phyloP scores from a whole-genome alignment of 371 early-diverging fungal species.

The Coelomomyces lativittatus region DNA sequence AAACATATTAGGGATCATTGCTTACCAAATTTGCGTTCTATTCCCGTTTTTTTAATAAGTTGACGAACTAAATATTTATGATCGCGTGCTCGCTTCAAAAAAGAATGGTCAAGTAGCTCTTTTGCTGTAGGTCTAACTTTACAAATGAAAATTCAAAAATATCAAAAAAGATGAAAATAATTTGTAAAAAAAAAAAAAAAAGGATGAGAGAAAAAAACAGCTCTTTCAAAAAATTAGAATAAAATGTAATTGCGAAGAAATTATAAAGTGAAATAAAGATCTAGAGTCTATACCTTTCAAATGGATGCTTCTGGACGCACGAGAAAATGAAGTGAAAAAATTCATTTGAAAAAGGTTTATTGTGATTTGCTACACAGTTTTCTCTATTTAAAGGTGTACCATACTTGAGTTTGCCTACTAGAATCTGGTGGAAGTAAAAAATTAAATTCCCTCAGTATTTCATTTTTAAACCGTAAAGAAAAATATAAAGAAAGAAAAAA shows the following conservation, averaged over 20 bases:
- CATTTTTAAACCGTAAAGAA: slow-evolving; percentile 3
- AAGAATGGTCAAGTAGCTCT: slow-evolving; percentile 16
- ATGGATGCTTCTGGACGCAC: slow-evolving; percentile 11
- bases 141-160: not conserved
- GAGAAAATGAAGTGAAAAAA: slow-evolving; percentile 16
- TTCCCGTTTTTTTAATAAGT: not conserved
- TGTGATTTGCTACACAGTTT: not conserved
- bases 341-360: slow-evolving; percentile 2
- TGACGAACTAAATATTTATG: slow-evolving; percentile 7
- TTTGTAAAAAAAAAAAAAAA: not conserved
- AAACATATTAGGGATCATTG: too few relatives aligned
- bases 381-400: not conserved
- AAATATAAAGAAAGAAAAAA: not conserved
- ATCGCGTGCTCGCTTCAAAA: slow-evolving; percentile 14
- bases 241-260: too few relatives aligned
- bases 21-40: not conserved
- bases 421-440: slow-evolving; percentile 15
- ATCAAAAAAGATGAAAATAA: not conserved
- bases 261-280: not conserved
- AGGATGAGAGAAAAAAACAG: not conserved
- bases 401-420: slow-evolving; percentile 1
- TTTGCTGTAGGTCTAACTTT: slow-evolving; percentile 11
- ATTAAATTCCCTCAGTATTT: slow-evolving; percentile 19
- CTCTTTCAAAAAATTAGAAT: too few relatives aligned
- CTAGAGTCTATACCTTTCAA: slow-evolving; percentile 5